Conservation (phyloP, 2,329 filamentous ascomycete species). For the Graphiopsis chlorocephala region DNA sequence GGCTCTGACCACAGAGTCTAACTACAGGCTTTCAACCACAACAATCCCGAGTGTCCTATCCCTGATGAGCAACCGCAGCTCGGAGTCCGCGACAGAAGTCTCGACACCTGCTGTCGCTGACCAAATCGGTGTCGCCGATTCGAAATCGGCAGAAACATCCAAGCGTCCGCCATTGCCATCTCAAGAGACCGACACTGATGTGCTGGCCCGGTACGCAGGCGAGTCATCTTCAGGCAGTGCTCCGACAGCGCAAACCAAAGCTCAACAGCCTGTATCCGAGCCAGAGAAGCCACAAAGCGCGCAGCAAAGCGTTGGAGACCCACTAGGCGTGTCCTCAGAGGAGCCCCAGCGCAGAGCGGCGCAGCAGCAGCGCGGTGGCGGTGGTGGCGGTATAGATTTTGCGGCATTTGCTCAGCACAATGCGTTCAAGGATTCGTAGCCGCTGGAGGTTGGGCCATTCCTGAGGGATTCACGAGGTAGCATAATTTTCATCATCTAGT, state of each 20-base stretch:
- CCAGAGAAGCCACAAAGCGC: not conserved
- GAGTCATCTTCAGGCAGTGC: not conserved
- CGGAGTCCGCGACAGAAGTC: not conserved
- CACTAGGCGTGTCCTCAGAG: conserved; percentile 19
- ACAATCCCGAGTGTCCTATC: conserved; percentile 10
- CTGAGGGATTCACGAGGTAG: not conserved
- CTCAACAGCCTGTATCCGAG: not conserved
- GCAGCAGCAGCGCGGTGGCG: not conserved
- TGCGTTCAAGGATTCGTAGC: conserved; percentile 19
- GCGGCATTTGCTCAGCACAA: conserved; percentile 22
- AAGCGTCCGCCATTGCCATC: conserved; percentile 10
- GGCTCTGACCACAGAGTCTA: not conserved
- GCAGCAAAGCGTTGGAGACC: conserved; percentile 45
- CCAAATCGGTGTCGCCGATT: not conserved
- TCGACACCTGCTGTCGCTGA: not conserved
- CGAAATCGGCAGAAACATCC: not conserved
- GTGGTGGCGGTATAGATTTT: conserved; percentile 17
- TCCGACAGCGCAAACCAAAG: not conserved
- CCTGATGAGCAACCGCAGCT: not conserved
- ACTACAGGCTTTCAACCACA: not conserved
- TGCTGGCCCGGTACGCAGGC: conserved; percentile 15
- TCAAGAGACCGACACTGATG: conserved; percentile 16
- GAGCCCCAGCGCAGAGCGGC: conserved; percentile 1
- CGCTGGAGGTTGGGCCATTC: not conserved
- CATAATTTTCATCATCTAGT: not conserved